A percentile compares a stretch with the other conserved stretches of the same genome.
These are phyloP conservation scores for Saccharomycopsis guyanensis DNA, from an alignment of 805 yeast species.

Conservation along the genomic window DNA sequence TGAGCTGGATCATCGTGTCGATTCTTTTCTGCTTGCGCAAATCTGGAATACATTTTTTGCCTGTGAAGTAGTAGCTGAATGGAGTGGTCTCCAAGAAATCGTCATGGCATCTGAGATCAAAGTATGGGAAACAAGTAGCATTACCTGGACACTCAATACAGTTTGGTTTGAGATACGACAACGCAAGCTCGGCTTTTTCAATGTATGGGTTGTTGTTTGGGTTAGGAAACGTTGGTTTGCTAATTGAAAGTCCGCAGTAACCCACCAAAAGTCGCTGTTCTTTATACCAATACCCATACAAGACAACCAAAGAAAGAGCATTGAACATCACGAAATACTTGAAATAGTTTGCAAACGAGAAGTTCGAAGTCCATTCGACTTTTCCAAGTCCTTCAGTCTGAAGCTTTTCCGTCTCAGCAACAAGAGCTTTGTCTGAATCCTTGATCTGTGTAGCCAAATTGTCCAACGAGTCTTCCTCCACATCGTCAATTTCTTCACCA, in stretches of 20 bases:
- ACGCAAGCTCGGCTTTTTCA: slow-evolving; percentile 33
- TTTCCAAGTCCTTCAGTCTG: not conserved
- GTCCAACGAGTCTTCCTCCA: slow-evolving; percentile 2
- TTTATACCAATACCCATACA: slow-evolving; percentile 52
- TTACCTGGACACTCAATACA: slow-evolving; percentile 79
- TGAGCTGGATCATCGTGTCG: slow-evolving; percentile 55
- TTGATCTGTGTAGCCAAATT: slow-evolving; percentile 6
- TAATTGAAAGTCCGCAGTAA: slow-evolving; percentile 62
- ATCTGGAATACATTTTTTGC: slow-evolving; percentile 70
- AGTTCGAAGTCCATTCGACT: not conserved
- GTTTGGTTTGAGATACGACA: slow-evolving; percentile 42
- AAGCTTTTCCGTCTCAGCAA: not conserved
- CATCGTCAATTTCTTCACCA: slow-evolving; percentile 1
- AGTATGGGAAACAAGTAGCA: slow-evolving; percentile 60
- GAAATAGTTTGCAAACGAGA: slow-evolving; percentile 14
- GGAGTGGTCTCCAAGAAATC: slow-evolving; percentile 52
- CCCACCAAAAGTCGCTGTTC: slow-evolving; percentile 59
- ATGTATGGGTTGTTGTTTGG: slow-evolving; percentile 28
- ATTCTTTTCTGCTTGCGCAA: slow-evolving; percentile 61
- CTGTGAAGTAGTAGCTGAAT: slow-evolving; percentile 38
- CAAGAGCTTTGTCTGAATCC: slow-evolving; percentile 9
- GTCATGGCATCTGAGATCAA: slow-evolving; percentile 60
- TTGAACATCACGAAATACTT: slow-evolving; percentile 29
- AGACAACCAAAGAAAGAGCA: slow-evolving; percentile 30
- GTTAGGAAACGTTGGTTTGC: slow-evolving; percentile 34